Evolutionary conservation across 192 early-diverging fungal species (phyloP), one percentile per base, ranked within the genome.

Genomic region (Geranomyces michiganensis): DNA sequence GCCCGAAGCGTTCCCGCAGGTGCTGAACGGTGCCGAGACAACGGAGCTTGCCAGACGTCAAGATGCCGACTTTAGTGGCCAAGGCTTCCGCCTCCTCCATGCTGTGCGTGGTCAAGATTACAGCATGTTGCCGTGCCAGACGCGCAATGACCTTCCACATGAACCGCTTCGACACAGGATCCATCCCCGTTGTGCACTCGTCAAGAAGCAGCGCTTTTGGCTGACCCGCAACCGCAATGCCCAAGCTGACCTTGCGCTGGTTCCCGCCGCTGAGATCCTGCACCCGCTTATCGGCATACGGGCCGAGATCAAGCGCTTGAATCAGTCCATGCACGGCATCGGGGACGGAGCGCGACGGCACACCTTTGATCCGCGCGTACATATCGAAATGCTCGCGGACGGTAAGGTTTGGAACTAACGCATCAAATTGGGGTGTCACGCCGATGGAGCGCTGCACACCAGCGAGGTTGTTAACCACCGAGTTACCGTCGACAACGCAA

Each of bases 61-160:
- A 51, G 56, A 86, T 80, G 0, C 76, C 78, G 21, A 84, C 77
- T 2, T 78, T 62, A 60, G 44, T 8, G 6, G 51, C 56, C 8
- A 84, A 64, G 12, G 73, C 72, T 32, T 90, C 89, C 22, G 89
- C 89, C 65, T 90, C 89, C 36, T 90, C 89, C 84, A 90, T 78
- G 32, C 72, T 76, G 64, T 90, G 89, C 0, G 87, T 90, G 0
- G 89, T 90, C 61, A 90, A 56, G 13, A 90, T 60, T 17, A 89
- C 80, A 15, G 81, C 71, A 0, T 82, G 69, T 14, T 77, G 70
- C 1, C 46, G 36, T 68, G 85, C 84, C 41, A 70, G 63, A 12
- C 78, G 68, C 32, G 79, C 59, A 64, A 91, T 82, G 29, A 61
- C 58, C 9, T 81, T 71, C 85, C 85, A 86, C 44, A 86, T 82